Evolutionary conservation across 2,329 filamentous ascomycete species (phyloP).

Genomic region (Rhynchosporium secalis): DNA sequence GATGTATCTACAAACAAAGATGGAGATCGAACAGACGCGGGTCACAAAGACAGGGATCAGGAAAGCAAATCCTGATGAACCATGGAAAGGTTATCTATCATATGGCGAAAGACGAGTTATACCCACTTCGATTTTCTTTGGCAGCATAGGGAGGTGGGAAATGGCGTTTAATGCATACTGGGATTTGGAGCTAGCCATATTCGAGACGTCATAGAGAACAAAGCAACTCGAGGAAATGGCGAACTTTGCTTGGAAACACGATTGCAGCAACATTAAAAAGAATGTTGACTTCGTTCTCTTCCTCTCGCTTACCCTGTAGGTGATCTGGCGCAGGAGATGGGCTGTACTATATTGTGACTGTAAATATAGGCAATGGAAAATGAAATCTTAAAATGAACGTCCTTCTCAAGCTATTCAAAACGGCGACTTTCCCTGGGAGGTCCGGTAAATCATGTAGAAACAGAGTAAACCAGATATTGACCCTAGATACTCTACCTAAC

Average conservation of each 20-base stretch:
- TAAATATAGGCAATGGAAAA: neutral
- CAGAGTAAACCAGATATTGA: no score
- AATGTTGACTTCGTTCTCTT: neutral
- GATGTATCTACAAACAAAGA: constrained; percentile 32
- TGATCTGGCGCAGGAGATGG: neutral
- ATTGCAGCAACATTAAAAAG: neutral
- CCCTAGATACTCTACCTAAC: no score
- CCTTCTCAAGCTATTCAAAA: no score
- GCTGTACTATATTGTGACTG: neutral
- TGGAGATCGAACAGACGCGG: neutral
- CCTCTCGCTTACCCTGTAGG: neutral
- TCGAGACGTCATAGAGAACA: neutral
- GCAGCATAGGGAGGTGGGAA: constrained; percentile 20
- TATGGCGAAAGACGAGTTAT: constrained; percentile 25
- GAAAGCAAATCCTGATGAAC: constrained; percentile 18
- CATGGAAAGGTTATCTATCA: neutral
- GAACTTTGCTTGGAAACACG: neutral
- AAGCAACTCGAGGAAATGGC: neutral
- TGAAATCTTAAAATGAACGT: no score
- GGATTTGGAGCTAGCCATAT: neutral
- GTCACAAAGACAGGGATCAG: constrained; percentile 10
- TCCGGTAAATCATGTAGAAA: no score
- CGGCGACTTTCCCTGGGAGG: no score
- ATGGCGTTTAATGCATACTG: constrained; percentile 26
- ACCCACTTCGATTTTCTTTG: constrained; percentile 25